Evolutionary conservation across 2,329 filamentous ascomycete genomes (phyloP), one percentile per base, ranked within the genome.

Genomic region (Elsinoe australis): DNA sequence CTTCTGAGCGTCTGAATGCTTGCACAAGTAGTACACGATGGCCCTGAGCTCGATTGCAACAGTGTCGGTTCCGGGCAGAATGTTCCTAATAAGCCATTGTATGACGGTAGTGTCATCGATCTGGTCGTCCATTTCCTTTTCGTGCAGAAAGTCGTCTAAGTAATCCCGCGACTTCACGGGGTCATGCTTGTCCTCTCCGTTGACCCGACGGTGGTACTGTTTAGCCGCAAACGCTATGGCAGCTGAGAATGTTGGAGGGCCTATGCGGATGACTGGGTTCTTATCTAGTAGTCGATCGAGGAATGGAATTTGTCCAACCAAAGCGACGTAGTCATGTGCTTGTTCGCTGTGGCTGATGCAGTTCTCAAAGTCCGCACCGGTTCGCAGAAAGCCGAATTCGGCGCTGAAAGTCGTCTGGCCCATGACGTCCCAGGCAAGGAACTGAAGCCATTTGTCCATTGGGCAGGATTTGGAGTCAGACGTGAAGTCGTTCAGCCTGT

Each of bases 1-100:
- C 15, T 18, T 6, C 33, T 47, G 28, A 18, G 33, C 19, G 14
- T 34, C 10, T 2, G 54, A 51, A 42, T 59, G 24, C 34, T 58
- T 56, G 14, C 58, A 48, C 26, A 60, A 47, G 32, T 58, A 55
- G 50, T 63, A 63, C 8, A 63, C 50, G 3, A 58, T 51, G 2
- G 60, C 55, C 18, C 53, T 52, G 22, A 64, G 52, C 6, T 52
- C 55, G 44, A 55, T 56, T 7, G 60, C 61, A 1, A 57, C 59
- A 2, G 60, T 59, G 31, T 63, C 64, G 4, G 56, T 58, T 10
- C 64, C 63, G 0, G 64, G 63, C 26, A 54, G 52, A 14, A 29
- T 12, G 26, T 29, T 29, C 12, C 26, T 29, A 29, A 29, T 29
- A 12, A 29, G 26, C 26, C 26, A 62, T 24, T 61, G 63, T 45